phyloP scores from a whole-genome alignment of 2,329 filamentous ascomycete genomes.

The Dactylellina cionopaga region DNA sequence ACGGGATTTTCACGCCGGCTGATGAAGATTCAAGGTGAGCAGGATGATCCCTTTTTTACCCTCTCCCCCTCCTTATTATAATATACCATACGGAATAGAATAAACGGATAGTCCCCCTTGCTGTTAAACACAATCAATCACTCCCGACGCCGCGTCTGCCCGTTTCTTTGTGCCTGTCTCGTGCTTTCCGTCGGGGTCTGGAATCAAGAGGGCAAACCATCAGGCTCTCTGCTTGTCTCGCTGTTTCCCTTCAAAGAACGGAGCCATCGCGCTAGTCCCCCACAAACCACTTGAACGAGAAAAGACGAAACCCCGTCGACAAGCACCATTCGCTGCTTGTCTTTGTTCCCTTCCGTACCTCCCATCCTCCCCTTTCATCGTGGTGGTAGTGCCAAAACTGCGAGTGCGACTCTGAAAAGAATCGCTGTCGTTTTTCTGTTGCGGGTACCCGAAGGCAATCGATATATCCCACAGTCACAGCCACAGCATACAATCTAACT shows the following conservation, averaged over 20 bases:
- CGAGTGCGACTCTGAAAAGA: not conserved
- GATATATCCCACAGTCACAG: not conserved
- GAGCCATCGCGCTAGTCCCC: slow-evolving; percentile 3
- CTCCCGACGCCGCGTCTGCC: not conserved
- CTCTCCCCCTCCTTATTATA: not conserved
- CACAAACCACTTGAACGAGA: no score
- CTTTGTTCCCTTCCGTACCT: not conserved
- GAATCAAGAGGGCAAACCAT: no score
- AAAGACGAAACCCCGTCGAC: not conserved
- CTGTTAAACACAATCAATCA: not conserved
- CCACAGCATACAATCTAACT: not conserved
- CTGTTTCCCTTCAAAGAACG: not conserved
- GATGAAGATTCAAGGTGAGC: slow-evolving; percentile 51
- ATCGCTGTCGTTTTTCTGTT: not conserved
- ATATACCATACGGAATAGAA: not conserved
- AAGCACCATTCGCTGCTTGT: not conserved
- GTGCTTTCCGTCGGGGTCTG: not conserved
- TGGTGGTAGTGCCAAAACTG: not conserved
- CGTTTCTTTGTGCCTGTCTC: no score
- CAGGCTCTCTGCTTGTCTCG: no score
- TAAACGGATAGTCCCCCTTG: no score
- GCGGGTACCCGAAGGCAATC: not conserved
- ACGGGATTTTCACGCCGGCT: slow-evolving; percentile 16
- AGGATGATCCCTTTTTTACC: not conserved
- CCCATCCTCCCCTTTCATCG: no score